Base-by-base conservation (phyloP, 1,139 yeast genomes). In the Blastobotrys capitulatus region DNA sequence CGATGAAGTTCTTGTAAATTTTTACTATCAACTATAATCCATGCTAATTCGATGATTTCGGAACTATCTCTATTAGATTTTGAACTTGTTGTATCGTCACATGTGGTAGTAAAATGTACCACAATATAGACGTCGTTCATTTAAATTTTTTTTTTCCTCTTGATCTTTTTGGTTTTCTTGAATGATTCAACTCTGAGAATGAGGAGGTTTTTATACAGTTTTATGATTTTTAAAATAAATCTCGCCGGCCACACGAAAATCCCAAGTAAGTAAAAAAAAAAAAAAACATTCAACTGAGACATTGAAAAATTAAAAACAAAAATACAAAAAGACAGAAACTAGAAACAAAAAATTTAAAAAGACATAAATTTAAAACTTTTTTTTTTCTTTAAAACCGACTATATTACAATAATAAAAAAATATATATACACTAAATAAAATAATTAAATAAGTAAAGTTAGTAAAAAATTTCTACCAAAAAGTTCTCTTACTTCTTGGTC, bases 11-110 rank as follows among this genome's bases (percentile, higher is more conserved):
- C 67, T 19, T 60, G 62, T 35, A 66, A 50, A 12, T 63, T 58
- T 27, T 53, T 54, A 42, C 76, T 67, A 52, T 74, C 74, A 19
- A 82, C 66, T 5, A 77, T 60, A 29, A 73, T 60, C 90, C 90
- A 85, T 2, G 87, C 79, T 20, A 85, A 65, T 60, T 82, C 87
- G 46, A 82, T 77, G 55, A 79, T 69, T 65, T 85, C 92, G 9
- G 83, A 73, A 13, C 83, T 71, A 62, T 84, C 92, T 55, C 76
- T 78, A 34, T 83, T 69, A 35, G 22, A 16, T 12, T 6, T 5
- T 45, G 81, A 77, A 58, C 78, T 77, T 34, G 76, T 72, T 34
- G 79, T 74, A 47, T 79, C 89, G 61, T 83, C 89, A 57, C 85
- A 79, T 16, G 90, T 84, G 35, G 87, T 79, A 51, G 82, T 76